These are phyloP conservation scores for Auxenochlorella protothecoides DNA, from an alignment of 139 green algal genomes.

Conservation along the genomic window DNA sequence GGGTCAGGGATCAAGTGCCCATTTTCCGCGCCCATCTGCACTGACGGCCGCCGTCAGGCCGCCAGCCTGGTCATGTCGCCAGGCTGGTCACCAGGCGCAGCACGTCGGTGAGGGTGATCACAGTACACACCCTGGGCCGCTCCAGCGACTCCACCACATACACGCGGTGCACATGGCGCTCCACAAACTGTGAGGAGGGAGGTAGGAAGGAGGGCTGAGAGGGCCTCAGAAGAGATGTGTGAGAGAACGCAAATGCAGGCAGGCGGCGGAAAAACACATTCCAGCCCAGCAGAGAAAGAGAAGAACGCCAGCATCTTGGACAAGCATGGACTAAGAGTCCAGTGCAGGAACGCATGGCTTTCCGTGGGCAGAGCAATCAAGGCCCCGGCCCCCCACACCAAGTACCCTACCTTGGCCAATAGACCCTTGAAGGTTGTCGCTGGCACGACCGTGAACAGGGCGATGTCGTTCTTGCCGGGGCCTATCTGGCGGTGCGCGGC, in stretches of 20 bases:
- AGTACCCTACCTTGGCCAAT: conserved; percentile 5
- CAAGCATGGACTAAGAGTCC: not conserved
- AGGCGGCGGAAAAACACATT: too few species aligned
- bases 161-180: conserved; percentile 19
- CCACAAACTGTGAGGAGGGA: not conserved
- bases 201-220: not conserved
- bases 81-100: conserved; percentile 11
- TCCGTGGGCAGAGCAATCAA: too few species aligned
- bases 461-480: conserved; percentile 19
- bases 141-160: conserved; percentile 18
- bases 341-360: not conserved
- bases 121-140: conserved; percentile 1
- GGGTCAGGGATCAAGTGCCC: too few species aligned
- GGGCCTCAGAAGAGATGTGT: not conserved
- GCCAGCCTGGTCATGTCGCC: not conserved
- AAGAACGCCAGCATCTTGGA: not conserved
- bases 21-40: too few species aligned
- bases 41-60: too few species aligned
- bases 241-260: too few species aligned
- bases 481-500: conserved; percentile 1
- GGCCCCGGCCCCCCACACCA: too few species aligned
- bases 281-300: too few species aligned
- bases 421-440: conserved; percentile 6
- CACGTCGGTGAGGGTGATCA: conserved; percentile 30
- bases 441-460: conserved; percentile 11